Percentiles rank a stretch among this genome's conserved stretches.
phyloP scores from a whole-genome alignment of 2,329 filamentous ascomycete species.

The Aspergillus bombycis region DNA sequence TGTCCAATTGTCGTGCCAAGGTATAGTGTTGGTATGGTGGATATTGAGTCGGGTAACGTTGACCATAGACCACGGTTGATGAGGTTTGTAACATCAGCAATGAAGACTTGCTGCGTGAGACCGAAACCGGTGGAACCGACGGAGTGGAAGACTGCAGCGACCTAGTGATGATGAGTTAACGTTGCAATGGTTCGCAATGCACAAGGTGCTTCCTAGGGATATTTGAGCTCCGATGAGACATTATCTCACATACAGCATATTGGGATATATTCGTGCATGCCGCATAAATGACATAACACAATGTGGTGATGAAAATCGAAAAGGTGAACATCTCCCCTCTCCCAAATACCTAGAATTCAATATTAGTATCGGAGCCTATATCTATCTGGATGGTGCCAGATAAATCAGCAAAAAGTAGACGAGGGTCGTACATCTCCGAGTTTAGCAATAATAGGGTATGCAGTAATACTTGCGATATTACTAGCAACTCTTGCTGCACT shows the following conservation, averaged over 20 bases:
- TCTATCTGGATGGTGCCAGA: neutral
- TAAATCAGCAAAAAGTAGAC: no score
- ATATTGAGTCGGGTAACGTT: conserved; percentile 62
- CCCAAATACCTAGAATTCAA: conserved; percentile 54
- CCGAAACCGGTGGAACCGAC: conserved; percentile 63
- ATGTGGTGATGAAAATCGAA: conserved; percentile 57
- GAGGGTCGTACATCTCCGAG: conserved; percentile 23
- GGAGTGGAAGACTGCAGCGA: conserved; percentile 58
- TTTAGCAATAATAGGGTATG: conserved; percentile 32
- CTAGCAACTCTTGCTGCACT: conserved; percentile 26
- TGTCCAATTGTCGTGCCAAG: conserved; percentile 53
- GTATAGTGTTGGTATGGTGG: conserved; percentile 52
- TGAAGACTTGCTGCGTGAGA: conserved; percentile 66
- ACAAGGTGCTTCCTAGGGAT: neutral
- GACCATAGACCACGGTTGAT: conserved; percentile 63
- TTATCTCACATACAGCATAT: conserved; percentile 20
- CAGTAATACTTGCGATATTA: conserved; percentile 27
- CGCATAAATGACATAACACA: conserved; percentile 63
- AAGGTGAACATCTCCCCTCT: conserved; percentile 62
- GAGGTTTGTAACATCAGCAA: conserved; percentile 64
- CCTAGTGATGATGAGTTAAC: conserved; percentile 40
- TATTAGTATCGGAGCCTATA: neutral
- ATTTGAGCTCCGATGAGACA: neutral
- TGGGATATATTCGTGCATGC: conserved; percentile 54
- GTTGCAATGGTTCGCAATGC: neutral